phyloP scores from a whole-genome alignment of 345 rosid genomes.

The Aquilaria sinensis region DNA sequence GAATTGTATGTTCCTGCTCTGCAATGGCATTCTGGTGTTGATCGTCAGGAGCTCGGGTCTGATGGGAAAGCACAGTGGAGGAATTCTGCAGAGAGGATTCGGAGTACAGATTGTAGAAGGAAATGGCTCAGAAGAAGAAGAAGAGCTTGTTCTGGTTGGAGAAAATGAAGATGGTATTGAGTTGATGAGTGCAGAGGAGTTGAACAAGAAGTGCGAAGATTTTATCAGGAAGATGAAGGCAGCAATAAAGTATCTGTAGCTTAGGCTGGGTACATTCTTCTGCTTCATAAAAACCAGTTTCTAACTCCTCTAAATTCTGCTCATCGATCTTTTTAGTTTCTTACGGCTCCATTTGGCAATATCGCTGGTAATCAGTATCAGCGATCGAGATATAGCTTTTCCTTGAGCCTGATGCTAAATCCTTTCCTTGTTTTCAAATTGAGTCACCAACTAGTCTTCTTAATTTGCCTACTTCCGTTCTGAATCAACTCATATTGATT shows the following conservation, averaged over 20 bases:
- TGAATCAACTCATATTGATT: too few species aligned
- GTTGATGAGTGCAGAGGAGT: neutral
- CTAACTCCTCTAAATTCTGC: neutral
- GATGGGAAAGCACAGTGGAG: constrained; percentile 12
- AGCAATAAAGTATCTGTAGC: constrained; percentile 17
- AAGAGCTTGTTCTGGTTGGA: neutral
- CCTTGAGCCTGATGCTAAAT: too few species aligned
- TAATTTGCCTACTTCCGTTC: too few species aligned
- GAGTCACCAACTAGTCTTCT: too few species aligned
- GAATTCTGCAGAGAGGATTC: constrained; percentile 5
- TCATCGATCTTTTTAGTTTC: neutral
- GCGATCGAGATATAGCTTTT: too few species aligned
- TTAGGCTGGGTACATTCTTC: constrained; percentile 18
- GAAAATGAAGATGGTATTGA: neutral
- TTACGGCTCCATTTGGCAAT: too few species aligned
- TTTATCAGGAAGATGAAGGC: constrained; percentile 58
- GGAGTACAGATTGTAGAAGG: constrained; percentile 3
- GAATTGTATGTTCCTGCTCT: constrained; percentile 59
- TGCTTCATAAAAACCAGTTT: constrained; percentile 1
- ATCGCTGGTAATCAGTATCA: too few species aligned
- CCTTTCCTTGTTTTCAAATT: too few species aligned
- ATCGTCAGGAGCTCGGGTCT: constrained; percentile 38
- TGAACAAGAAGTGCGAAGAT: constrained; percentile 57
- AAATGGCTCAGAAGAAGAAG: constrained; percentile 12
- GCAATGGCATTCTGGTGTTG: constrained; percentile 62